These are phyloP conservation scores for Aspergillus sp. DNA, from an alignment of 2,329 filamentous ascomycete species.

Conservation along the genomic window DNA sequence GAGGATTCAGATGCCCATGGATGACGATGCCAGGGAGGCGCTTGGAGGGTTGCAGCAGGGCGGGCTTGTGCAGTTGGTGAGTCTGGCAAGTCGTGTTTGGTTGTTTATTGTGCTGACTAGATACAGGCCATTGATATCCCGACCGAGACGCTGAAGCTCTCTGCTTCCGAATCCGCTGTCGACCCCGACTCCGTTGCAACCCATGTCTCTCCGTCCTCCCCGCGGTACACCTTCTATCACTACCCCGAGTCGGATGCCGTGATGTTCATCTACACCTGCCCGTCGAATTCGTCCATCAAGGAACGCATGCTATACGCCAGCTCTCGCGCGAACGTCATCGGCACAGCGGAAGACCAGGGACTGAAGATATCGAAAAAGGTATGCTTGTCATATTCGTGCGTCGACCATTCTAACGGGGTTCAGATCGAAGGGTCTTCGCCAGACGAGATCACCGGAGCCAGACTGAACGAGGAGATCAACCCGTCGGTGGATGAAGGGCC, in stretches of 20 bases:
- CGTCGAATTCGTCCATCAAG: constrained; percentile 51
- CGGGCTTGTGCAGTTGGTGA: constrained; percentile 43
- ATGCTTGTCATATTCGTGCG: constrained; percentile 9
- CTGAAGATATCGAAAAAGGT: constrained; percentile 50
- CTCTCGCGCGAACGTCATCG: constrained; percentile 46
- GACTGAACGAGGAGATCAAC: constrained; percentile 46
- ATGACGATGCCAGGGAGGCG: constrained; percentile 45
- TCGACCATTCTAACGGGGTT: constrained; percentile 13
- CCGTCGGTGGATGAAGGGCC: constrained; percentile 38
- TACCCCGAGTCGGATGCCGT: constrained; percentile 40
- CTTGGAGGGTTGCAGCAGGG: constrained; percentile 32
- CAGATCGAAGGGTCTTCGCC: constrained; percentile 52
- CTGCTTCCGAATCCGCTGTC: constrained; percentile 34
- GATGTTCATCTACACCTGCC: constrained; percentile 58
- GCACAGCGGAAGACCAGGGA: constrained; percentile 46
- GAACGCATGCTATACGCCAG: constrained; percentile 58
- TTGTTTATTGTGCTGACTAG: constrained; percentile 15
- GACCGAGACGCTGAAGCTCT: constrained; percentile 49
- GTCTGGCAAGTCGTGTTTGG: constrained; percentile 10
- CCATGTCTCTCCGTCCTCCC: constrained; percentile 44
- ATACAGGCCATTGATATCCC: constrained; percentile 32
- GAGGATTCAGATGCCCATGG: constrained; percentile 43
- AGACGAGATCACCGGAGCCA: constrained; percentile 46
- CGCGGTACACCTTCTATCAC: constrained; percentile 53
- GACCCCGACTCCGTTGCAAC: constrained; percentile 36